Conservation (phyloP, 345 rosid species). For the Citrus reticulata region DNA sequence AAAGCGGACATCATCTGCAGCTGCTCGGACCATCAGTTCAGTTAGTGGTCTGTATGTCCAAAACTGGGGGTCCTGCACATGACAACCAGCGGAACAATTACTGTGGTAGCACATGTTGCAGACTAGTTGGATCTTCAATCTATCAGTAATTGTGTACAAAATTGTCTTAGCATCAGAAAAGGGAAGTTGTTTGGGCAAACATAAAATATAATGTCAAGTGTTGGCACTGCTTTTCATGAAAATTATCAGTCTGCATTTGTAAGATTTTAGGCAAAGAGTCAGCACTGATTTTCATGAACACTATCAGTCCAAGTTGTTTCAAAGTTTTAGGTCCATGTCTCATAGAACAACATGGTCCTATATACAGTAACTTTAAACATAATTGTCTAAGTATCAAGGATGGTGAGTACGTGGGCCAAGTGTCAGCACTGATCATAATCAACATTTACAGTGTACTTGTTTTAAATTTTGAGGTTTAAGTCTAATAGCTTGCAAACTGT, state of each 20-base stretch:
- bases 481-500: neutral
- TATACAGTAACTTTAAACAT: neutral
- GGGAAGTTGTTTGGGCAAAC: neutral
- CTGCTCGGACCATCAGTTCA: conserved; percentile 88
- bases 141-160: neutral
- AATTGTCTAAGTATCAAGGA: too few relatives aligned
- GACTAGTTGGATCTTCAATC: neutral
- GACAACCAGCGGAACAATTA: conserved; percentile 3
- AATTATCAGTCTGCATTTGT: neutral
- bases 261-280: neutral
- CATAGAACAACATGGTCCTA: neutral
- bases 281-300: neutral
- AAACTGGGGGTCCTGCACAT: conserved; percentile 75
- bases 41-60: conserved; percentile 85
- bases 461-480: neutral
- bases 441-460: too few relatives aligned
- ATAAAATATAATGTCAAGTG: neutral
- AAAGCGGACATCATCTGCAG: conserved; percentile 96
- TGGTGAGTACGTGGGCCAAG: too few relatives aligned
- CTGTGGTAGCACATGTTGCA: neutral
- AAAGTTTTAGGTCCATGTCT: neutral
- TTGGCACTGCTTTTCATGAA: neutral
- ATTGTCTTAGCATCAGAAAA: neutral
- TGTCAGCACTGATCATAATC: too few relatives aligned
- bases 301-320: neutral